Evolutionary conservation across 192 early-diverging fungal species (phyloP), one percentile per base, ranked within the genome.

Genomic region (Tieghemiomyces parasiticus): DNA sequence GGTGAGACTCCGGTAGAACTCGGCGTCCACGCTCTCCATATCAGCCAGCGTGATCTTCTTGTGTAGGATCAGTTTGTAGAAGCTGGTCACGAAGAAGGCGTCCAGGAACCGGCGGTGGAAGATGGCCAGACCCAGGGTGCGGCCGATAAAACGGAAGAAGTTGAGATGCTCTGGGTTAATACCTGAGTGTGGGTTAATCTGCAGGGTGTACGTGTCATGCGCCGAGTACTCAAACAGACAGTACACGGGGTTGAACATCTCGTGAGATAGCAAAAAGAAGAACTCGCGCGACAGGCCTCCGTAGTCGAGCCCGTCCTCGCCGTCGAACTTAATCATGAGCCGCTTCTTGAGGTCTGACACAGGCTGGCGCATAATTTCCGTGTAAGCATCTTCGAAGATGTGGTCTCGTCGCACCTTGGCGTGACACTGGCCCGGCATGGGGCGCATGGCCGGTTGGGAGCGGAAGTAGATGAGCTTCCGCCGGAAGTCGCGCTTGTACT

Each of bases 401-500:
- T 38, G 42, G 28, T 49, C 31, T 25, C 63, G 59, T 22, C 32
- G 31, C 26, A 65, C 59, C 29, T 60, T 61, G 60, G 48, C 26
- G 9, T 50, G 48, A 20, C 48, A 59, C 29, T 24, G n/a, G 32
- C 59, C 58, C 1, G 63, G 52, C 31, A 31, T 34, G 48, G 26
- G 63, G 3, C 44, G 51, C 63, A 65, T 65, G 35, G 33, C 60
- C 35, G 59, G 51, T 24, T 60, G 63, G 35, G 34, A 35, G 10
- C 48, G 50, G 32, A 65, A 52, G 8, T 48, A 47, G 28, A 50
- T 50, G 10, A 60, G 51, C 16, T 60, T 65, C 8, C 46, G 47
- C 4, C 46, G 48, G 79, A 89, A 93, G 67, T 93, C 91, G 19
- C 91, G 79, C 71, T 93, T 93, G 67, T 93, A 93, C 71, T 93